Evolutionary conservation across 1,284 basidiomycete species (phyloP).

Genomic region (Trichosporon sp.): DNA sequence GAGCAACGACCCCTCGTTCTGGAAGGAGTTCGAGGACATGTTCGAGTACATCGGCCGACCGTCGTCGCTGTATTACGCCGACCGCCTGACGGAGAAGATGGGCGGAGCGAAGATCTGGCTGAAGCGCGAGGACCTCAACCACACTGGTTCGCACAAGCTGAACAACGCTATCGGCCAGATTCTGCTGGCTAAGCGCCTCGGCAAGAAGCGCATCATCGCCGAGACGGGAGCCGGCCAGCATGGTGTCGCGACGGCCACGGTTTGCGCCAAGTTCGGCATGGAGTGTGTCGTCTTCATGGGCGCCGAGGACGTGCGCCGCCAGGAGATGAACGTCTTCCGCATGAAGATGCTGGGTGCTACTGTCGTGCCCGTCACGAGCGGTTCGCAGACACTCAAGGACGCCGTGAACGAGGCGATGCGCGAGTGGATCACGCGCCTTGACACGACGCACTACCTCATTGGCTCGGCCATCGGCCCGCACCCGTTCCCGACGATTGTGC

Average conservation of each 20-base stretch:
- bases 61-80: constrained; percentile 66
- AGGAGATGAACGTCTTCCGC: constrained; percentile 94
- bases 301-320: constrained; percentile 92
- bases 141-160: constrained; percentile 96
- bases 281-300: constrained; percentile 99
- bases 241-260: constrained; percentile 97
- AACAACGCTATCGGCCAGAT: constrained; percentile 95
- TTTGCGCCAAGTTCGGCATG: constrained; percentile 92
- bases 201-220: constrained; percentile 95
- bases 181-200: constrained; percentile 82
- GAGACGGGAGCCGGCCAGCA: constrained; percentile 99
- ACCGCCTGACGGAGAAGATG: constrained; percentile 65
- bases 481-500: constrained; percentile 97
- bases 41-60: constrained; percentile 87
- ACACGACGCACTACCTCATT: constrained; percentile 91
- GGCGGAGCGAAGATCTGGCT: constrained; percentile 95
- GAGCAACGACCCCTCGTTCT: constrained; percentile 82
- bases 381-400: constrained; percentile 93
- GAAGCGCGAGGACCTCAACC: constrained; percentile 68
- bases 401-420: constrained; percentile 95
- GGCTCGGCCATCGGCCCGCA: constrained; percentile 97
- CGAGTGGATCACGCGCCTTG: constrained; percentile 96
- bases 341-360: constrained; percentile 96
- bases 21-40: constrained; percentile 83
- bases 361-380: constrained; percentile 89